Conservation (phyloP, 495 filamentous ascomycete genomes). For the Trichodelitschia bisporula region DNA sequence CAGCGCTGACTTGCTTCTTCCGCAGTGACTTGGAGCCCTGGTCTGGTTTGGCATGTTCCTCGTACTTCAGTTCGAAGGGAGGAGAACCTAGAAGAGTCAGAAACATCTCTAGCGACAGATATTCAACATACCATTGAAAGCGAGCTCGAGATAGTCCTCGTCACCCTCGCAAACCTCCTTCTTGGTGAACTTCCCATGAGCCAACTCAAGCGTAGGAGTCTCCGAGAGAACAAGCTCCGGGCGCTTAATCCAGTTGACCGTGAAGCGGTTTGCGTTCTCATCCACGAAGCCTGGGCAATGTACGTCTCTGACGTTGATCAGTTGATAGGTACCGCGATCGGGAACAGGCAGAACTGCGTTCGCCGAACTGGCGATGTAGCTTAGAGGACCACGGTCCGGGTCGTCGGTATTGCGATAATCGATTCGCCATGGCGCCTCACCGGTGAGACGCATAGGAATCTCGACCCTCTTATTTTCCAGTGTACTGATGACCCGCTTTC, state of each 20-base stretch:
- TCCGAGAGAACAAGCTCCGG: conserved; percentile 45
- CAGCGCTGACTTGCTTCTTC: conserved; percentile 43
- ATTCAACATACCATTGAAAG: conserved; percentile 36
- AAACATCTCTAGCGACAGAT: neutral
- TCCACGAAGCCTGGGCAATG: conserved; percentile 65
- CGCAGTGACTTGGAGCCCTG: conserved; percentile 33
- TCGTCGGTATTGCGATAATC: conserved; percentile 42
- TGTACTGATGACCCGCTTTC: conserved; percentile 40
- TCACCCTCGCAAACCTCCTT: conserved; percentile 84
- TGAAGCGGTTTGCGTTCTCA: conserved; percentile 41
- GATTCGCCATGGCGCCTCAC: conserved; percentile 60
- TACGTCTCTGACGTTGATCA: conserved; percentile 48
- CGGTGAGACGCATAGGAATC: conserved; percentile 62
- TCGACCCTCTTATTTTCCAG: conserved; percentile 49
- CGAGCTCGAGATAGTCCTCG: conserved; percentile 62
- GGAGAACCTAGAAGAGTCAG: conserved; percentile 26
- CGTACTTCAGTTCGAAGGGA: conserved; percentile 68
- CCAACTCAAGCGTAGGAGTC: conserved; percentile 24
- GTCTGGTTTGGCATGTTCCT: conserved; percentile 39
- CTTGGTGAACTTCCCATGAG: conserved; percentile 30
- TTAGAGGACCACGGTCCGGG: too few species aligned
- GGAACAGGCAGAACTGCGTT: conserved; percentile 49
- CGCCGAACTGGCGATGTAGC: conserved; percentile 24
- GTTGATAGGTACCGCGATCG: conserved; percentile 47
- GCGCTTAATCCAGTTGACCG: conserved; percentile 59